These are phyloP conservation scores for Gossypium davidsonii DNA, from an alignment of 441 rosid genomes.

Conservation along the genomic window DNA sequence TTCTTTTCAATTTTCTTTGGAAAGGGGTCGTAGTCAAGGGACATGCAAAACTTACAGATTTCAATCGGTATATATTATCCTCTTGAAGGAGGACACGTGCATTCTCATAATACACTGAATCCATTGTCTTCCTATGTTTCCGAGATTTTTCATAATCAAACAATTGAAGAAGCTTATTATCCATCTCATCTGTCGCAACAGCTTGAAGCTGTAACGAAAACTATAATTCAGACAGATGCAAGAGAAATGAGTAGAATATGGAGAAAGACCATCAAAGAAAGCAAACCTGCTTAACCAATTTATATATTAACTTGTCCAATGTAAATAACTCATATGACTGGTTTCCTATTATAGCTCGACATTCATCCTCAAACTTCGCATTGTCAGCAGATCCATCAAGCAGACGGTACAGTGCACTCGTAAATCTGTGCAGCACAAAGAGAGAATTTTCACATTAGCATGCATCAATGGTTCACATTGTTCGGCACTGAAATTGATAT, in stretches of 20 bases:
- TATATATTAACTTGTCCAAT: constrained; percentile 86
- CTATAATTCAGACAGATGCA: constrained; percentile 17
- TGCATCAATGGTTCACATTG: neutral
- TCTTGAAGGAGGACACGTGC: constrained; percentile 78
- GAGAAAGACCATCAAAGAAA: constrained; percentile 8
- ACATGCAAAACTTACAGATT: constrained; percentile 53
- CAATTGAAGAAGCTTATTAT: constrained; percentile 76
- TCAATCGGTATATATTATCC: constrained; percentile 81
- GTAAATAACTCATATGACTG: constrained; percentile 91
- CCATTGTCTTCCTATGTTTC: constrained; percentile 50
- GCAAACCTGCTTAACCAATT: constrained; percentile 85
- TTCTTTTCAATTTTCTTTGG: neutral
- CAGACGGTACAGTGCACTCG: constrained; percentile 71
- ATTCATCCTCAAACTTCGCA: constrained; percentile 95
- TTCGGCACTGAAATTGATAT: constrained; percentile 4
- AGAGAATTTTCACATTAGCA: constrained; percentile 11
- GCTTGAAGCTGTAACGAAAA: constrained; percentile 76
- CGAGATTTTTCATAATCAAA: constrained; percentile 77
- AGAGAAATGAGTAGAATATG: constrained; percentile 4
- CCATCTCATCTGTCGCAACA: constrained; percentile 79
- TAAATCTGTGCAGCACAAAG: constrained; percentile 48
- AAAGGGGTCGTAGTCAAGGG: neutral
- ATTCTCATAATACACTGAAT: constrained; percentile 75
- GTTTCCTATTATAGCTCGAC: constrained; percentile 90
- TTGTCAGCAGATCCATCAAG: constrained; percentile 92